Conservation (phyloP, 176 grass and related monocot species). For the Themeda triandra region DNA sequence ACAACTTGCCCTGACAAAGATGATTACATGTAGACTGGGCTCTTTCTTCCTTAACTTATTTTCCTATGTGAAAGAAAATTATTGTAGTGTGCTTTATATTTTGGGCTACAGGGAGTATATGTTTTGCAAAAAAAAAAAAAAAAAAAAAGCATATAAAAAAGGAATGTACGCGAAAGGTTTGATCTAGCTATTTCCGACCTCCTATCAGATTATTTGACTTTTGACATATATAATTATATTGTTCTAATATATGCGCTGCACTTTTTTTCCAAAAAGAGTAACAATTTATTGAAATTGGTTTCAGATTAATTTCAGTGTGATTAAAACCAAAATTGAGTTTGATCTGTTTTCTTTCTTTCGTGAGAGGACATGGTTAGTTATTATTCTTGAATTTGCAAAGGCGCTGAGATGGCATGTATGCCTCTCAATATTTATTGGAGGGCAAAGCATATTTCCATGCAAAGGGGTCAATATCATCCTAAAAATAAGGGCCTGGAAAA, state of each 20-base stretch:
- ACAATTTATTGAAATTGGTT: background rate
- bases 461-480: background rate
- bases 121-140: background rate
- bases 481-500: background rate
- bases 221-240: background rate
- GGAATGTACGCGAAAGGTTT: background rate
- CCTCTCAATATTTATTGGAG: background rate
- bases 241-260: background rate
- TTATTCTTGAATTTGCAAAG: background rate
- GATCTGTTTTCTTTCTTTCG: background rate
- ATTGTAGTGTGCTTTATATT: too few relatives aligned
- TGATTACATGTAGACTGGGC: too few relatives aligned
- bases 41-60: too few relatives aligned
- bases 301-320: background rate
- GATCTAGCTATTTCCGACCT: background rate
- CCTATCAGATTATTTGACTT: background rate
- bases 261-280: background rate
- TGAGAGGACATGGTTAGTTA: background rate
- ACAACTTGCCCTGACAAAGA: too few relatives aligned
- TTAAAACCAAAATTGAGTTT: background rate
- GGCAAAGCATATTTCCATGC: conserved; percentile 7
- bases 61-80: too few relatives aligned
- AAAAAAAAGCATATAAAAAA: background rate
- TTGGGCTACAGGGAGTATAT: too few relatives aligned
- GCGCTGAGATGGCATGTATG: background rate